Evolutionary conservation across 495 filamentous ascomycete genomes (phyloP), one percentile per base, ranked within the genome.

Genomic region (Podospora pseudoanserina): DNA sequence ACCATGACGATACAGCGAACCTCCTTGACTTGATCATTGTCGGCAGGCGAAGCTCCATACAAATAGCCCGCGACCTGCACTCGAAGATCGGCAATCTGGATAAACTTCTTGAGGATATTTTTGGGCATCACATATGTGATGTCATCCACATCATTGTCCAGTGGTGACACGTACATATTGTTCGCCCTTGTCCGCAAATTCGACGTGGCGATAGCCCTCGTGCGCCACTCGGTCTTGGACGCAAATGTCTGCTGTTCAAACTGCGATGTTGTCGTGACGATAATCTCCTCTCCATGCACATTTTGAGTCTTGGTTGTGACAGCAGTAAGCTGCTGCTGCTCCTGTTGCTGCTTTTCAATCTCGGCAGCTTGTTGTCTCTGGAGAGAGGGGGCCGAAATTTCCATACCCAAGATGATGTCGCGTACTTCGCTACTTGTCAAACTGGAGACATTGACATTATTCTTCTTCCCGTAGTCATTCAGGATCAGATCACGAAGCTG

Each of bases 401-500:
- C 96, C 96, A 99, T 99, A 86, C 96, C 96, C 68, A 99, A 83
- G 73, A 99, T 99, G 74, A 99, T 99, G 76, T 99, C 96, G 65
- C 96, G 88, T 55, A 99, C 94, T 86, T 99, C 96, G 72, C 89
- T 96, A 72, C 89, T 96, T 0, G 96, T 99, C 80, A 99, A 85
- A 74, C 92, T 96, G 19, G 96, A 95, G 26, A 94, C 94, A 76
- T 97, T 98, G 81, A 99, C 96, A 72, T 98, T 97, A 80, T 98
- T 99, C 85, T 98, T 98, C 88, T 98, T 98, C 73, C 96, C 96
- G 73, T 99, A 99, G 77, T 99, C 95, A 68, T 97, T 97, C 67
- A 99, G 78, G 71, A 99, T 98, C 65, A 99, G 80, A 84, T 99
- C 96, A 72, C 96, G 88, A 63, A 99, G 81, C 76, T 97, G 92